Conservation (phyloP, 2,329 filamentous ascomycete genomes). For the Thielaviopsis cerberus region DNA sequence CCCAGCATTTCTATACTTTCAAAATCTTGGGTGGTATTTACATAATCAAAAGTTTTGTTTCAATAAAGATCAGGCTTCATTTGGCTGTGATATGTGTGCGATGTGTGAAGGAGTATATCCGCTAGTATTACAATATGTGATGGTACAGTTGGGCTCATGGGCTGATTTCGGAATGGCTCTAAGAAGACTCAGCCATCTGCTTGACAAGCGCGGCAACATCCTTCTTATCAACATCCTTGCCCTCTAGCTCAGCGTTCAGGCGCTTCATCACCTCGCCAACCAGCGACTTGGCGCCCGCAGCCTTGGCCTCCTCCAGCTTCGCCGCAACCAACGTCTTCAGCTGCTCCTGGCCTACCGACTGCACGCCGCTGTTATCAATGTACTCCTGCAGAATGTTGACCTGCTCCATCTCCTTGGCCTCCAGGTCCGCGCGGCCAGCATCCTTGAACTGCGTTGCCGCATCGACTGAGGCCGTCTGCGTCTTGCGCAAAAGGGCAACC, state of each 20-base stretch:
- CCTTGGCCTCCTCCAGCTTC: constrained; percentile 33
- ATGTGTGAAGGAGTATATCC: not conserved
- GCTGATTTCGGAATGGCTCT: not conserved
- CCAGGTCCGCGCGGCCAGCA: constrained; percentile 49
- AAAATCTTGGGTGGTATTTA: not conserved
- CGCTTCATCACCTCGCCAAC: constrained; percentile 47
- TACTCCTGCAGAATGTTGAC: constrained; percentile 48
- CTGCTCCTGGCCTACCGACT: constrained; percentile 39
- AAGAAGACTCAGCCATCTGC: constrained; percentile 18
- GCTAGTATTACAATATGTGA: not conserved
- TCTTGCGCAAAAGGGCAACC: constrained; percentile 47
- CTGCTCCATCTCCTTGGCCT: constrained; percentile 50
- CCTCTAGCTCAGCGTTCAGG: constrained; percentile 36
- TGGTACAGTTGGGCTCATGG: not conserved
- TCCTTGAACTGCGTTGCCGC: constrained; percentile 44
- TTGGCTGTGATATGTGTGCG: not conserved
- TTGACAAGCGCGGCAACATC: constrained; percentile 44
- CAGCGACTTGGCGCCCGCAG: constrained; percentile 25
- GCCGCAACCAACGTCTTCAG: constrained; percentile 33
- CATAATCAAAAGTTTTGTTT: not conserved
- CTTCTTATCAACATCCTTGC: constrained; percentile 44
- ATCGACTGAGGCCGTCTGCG: constrained; percentile 36
- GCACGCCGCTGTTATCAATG: constrained; percentile 37
- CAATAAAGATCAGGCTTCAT: not conserved
- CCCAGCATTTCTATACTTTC: not conserved